Evolutionary conservation across 176 grass and related monocot species (phyloP), one percentile per base, ranked within the genome.

Genomic region (Thinopyrum elongatum): DNA sequence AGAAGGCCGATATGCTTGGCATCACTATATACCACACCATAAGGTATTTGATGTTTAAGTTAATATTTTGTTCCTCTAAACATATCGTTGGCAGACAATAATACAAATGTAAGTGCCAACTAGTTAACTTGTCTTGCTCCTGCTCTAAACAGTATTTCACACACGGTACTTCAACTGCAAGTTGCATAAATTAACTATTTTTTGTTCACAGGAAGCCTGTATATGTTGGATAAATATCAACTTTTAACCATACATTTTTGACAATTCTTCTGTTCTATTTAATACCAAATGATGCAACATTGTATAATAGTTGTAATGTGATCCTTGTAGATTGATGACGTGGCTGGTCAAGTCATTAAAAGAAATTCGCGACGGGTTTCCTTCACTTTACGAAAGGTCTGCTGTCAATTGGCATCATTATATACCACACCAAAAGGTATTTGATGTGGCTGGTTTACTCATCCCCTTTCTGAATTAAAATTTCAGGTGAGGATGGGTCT

Each of bases 1-100:
- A 87, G 93, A 98, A 95, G 93, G 93, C 19, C 86, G 91, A 63
- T 98, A 94, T 86, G 93, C 96, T 57, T 98, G 96, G 96, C 90
- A 98, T 90, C 96, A 98, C 88, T 98, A 98, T 84, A 95, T 98
- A 90, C 93, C 92, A 17, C 96, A 98, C 90, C 96, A 94, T 84
- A 98, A 98, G 89, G 96, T 98, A 93, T 84, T 58, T 61, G 19
- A 17, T 17, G 19, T 62, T 30, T 70, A 12, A 47, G 33, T 5
- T 4, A 49, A 7, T 73, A 29, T 73, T 79, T 62, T 69, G 13
- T 36, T 68, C 46, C 13, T 76, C 51, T 36, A 30, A 65, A 26
- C 29, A 49, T 33, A 71, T 3, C 10, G 71, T 61, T 63, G 12
- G 5, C 28, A 82, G 46, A 53, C 29, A 51, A 13, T 59, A 38